Percentiles rank a stretch among this genome's conserved stretches.
These are phyloP conservation scores for Pyrus hybrid DNA, from an alignment of 331 rosid species.

Conservation along the genomic window DNA sequence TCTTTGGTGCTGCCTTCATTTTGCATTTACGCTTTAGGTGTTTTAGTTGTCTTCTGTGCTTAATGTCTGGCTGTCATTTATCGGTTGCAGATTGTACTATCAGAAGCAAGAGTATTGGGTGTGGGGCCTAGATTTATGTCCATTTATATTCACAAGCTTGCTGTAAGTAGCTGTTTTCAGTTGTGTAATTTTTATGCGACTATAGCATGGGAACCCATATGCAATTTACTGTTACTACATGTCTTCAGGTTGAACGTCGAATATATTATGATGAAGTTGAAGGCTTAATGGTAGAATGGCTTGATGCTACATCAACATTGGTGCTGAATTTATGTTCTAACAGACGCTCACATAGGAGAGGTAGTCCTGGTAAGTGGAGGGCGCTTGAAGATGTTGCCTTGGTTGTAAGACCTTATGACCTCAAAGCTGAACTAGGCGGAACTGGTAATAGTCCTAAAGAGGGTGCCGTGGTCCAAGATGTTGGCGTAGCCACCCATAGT, in stretches of 20 bases:
- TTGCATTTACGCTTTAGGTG: background rate
- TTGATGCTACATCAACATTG: constrained; percentile 73
- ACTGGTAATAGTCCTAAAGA: constrained; percentile 12
- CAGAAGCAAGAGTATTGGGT: constrained; percentile 85
- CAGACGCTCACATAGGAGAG: constrained; percentile 43
- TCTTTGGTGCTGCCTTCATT: background rate
- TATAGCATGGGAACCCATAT: background rate
- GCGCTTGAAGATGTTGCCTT: constrained; percentile 55
- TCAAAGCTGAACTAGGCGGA: constrained; percentile 11
- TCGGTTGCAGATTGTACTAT: constrained; percentile 49
- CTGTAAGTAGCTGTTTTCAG: constrained; percentile 21
- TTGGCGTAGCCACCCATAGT: background rate
- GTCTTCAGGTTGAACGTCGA: constrained; percentile 68
- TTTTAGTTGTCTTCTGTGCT: background rate
- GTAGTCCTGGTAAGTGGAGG: constrained; percentile 51
- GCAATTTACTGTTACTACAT: background rate
- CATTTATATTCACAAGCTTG: constrained; percentile 65
- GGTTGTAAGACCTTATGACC: constrained; percentile 49
- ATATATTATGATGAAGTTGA: constrained; percentile 81
- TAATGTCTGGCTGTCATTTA: background rate
- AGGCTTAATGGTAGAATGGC: constrained; percentile 74
- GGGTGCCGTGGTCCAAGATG: constrained; percentile 8
- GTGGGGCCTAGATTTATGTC: constrained; percentile 94
- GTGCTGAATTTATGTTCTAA: constrained; percentile 50
- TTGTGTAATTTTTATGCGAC: background rate